Base-by-base conservation (phyloP, 306 rosid genomes). In the Prunus kanzakura region DNA sequence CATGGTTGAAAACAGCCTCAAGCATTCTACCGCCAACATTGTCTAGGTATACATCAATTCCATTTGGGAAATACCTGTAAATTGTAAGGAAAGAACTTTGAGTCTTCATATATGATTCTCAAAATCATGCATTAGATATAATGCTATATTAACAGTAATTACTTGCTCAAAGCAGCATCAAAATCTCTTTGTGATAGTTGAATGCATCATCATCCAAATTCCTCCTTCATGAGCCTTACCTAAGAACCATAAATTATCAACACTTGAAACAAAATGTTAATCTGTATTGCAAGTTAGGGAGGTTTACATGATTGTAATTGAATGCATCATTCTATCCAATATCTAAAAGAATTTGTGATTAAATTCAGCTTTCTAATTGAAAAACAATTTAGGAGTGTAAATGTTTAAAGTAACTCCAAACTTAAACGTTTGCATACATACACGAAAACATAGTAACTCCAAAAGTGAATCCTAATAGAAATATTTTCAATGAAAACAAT, bases 21-120 rank as follows among this genome's bases (percentile, higher is more conserved):
- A 88, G 91, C 91, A 88, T 88, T 82, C 80, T 68, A 38, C 91
- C 91, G 23, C 96, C 96, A 83, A 88, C 92, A 16, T 90, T 86
- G 67, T 88, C 92, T 57, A 90, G 73, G 62, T 88, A 90, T 6
- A 90, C 80, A 81, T 88, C 92, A 55, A 88, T 90, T 8, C 92
- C 96, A 56, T 86, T 5, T 2, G 92, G 96, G 73, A 88, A 90
- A 66, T 82, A 84, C 81, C 95, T 86, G 10, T 27, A 14, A 38
- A 61, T 61, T 13, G 15, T 2, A 47, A 47, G 4, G 12, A 13
- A 38, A 38, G 6, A 38, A 38, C 43, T 38, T 38, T 7, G 43
- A 38, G 9, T 38, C 9, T 7, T 4, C 35, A 32, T 32, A 32
- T 32, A 32, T 32, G 35, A 32, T 38, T 38, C 43, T 38, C 43